Base-by-base conservation (phyloP, 1,139 yeast species). In the Hanseniaspora sp. region DNA sequence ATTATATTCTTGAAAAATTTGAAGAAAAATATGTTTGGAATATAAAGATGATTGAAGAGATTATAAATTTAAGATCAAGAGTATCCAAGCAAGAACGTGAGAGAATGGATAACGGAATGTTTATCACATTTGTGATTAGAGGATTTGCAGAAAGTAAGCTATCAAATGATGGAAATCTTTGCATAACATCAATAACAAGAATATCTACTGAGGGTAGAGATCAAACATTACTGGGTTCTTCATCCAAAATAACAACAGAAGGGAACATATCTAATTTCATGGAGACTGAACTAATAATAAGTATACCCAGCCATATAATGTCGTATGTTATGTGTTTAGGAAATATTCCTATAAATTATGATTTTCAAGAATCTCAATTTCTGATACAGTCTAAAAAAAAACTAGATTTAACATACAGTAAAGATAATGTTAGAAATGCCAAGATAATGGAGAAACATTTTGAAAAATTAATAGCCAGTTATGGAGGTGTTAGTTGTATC, bases 21-120 rank as follows among this genome's bases (percentile, higher is more conserved):
- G 81, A 78, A 60, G 69, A 74, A 47, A 69, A 77, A 51, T 83
- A 79, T 62, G 73, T 80, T 59, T 84, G 94, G 92, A 84, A 84
- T 63, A 67, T 72, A 17, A 77, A 74, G 60, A 71, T 83, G 73
- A 74, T 78, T 38, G 67, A 72, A 11, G 86, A 82, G 59, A 66
- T 84, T 37, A 70, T 82, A 1, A 76, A 74, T 42, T 82, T 84
- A 66, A 69, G 92, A 54, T 74, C 74, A 51, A 64, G 86, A 48
- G 69, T 84, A 34, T 70, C 80, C 1, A 64, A 67, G 11, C 66
- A 67, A 12, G 88, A 82, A 59, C 73, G 74, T 54, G 62, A 63
- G 2, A 65, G 62, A 8, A 79, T 83, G 59, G 90, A 83, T 61
- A 61, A 65, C 13, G 75, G 82, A 0, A 79, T 78, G 18, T 80